phyloP scores from a whole-genome alignment of 2,329 filamentous ascomycete species.

The Nigrospora oryzae region DNA sequence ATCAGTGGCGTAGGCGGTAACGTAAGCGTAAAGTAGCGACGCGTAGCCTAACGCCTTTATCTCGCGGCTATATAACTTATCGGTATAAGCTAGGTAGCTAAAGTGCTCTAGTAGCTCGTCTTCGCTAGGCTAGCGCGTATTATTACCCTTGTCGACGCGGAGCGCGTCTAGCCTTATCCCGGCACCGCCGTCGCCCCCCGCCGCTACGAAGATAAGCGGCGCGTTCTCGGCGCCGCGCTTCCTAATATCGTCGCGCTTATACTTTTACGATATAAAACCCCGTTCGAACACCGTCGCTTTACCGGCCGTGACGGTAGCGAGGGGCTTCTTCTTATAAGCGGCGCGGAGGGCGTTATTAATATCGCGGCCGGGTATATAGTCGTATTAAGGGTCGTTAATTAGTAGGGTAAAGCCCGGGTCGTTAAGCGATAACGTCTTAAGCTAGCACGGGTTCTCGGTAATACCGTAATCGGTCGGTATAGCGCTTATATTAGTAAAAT shows the following conservation, averaged over 20 bases:
- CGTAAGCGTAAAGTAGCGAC: not conserved
- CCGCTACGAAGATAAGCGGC: too few species aligned
- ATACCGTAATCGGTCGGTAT: constrained; percentile 1
- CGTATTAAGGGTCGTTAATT: constrained; percentile 2
- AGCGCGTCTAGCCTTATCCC: not conserved
- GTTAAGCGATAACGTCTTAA: not conserved
- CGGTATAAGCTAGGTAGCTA: not conserved
- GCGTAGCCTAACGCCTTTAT: not conserved
- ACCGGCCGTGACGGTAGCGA: too few species aligned
- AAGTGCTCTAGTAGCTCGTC: not conserved
- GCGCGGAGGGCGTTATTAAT: not conserved
- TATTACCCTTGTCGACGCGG: not conserved
- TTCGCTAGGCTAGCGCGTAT: not conserved
- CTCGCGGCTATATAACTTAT: not conserved
- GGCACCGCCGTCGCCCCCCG: not conserved
- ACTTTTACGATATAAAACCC: too few species aligned
- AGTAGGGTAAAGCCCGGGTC: constrained; percentile 2
- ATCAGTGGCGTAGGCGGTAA: not conserved
- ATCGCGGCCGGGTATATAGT: not conserved
- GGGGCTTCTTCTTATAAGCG: not conserved
- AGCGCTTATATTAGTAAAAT: not conserved
- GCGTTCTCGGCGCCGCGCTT: too few species aligned
- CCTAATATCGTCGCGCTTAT: too few species aligned
- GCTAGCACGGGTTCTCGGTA: not conserved
- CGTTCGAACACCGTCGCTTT: too few species aligned